These are phyloP conservation scores for Botryotinia calthae DNA, from an alignment of 2,329 filamentous ascomycete genomes.

Conservation along the genomic window DNA sequence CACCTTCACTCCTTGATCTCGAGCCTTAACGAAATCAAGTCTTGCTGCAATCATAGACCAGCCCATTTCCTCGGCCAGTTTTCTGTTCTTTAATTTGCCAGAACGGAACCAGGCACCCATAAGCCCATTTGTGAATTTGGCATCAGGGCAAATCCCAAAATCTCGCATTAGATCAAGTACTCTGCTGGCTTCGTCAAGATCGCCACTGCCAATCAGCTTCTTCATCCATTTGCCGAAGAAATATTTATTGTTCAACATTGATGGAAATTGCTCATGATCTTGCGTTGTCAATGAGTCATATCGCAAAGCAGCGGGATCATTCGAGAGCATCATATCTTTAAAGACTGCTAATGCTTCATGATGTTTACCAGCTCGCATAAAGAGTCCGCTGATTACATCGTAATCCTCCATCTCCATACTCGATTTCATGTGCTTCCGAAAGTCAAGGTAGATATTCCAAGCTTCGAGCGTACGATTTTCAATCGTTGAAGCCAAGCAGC, in stretches of 20 bases:
- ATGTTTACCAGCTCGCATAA: conserved; percentile 63
- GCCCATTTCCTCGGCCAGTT: conserved; percentile 64
- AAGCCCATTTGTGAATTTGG: conserved; percentile 78
- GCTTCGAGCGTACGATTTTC: conserved; percentile 53
- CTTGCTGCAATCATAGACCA: conserved; percentile 75
- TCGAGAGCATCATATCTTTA: conserved; percentile 76
- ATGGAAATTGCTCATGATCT: conserved; percentile 43
- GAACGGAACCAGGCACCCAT: conserved; percentile 75
- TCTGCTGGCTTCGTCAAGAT: conserved; percentile 67
- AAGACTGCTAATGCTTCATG: conserved; percentile 73
- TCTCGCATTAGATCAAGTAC: conserved; percentile 75
- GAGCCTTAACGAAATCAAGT: conserved; percentile 58
- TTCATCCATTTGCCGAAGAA: conserved; percentile 90
- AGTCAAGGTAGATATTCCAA: conserved; percentile 63
- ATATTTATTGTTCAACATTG: conserved; percentile 65
- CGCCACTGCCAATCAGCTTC: conserved; percentile 69
- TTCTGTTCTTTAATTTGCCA: conserved; percentile 51
- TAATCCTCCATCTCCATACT: conserved; percentile 71
- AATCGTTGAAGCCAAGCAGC: conserved; percentile 53
- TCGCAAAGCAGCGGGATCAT: conserved; percentile 17
- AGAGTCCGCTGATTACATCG: conserved; percentile 68
- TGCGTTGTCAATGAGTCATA: conserved; percentile 29
- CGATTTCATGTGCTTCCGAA: conserved; percentile 59
- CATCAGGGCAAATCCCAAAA: conserved; percentile 63
- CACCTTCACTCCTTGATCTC: conserved; percentile 29